Conservation (phyloP, 345 rosid genomes). For the Pugionium cornutum region DNA sequence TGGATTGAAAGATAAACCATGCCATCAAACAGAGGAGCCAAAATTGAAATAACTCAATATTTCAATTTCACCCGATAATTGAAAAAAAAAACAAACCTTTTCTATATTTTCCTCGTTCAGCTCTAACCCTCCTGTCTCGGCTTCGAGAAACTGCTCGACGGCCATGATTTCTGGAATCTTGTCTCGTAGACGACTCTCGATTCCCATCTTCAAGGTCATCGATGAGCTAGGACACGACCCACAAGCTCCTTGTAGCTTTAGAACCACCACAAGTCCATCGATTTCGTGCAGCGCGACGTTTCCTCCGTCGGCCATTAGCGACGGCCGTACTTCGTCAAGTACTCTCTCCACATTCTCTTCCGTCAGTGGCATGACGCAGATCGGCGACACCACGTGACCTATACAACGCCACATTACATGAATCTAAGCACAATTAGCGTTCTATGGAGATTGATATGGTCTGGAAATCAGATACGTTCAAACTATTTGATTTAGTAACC, state of each 20-base stretch:
- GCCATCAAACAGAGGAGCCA: not conserved
- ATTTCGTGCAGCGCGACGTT: conserved; percentile 93
- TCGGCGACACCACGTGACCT: conserved; percentile 61
- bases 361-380: conserved; percentile 70
- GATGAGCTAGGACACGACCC: conserved; percentile 98
- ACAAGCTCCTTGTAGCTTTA: conserved; percentile 93
- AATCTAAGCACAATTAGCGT: conserved; percentile 9
- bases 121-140: conserved; percentile 72
- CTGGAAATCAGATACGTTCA: not conserved
- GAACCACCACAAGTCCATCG: conserved; percentile 88
- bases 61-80: not conserved
- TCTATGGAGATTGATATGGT: not conserved
- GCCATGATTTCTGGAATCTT: conserved; percentile 87
- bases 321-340: conserved; percentile 78
- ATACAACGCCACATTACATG: conserved; percentile 19
- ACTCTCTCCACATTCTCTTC: conserved; percentile 94
- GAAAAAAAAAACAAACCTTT: conserved; percentile 49
- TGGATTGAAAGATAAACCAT: too few species aligned
- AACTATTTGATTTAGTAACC: conserved; percentile 38
- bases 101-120: conserved; percentile 75
- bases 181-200: conserved; percentile 80
- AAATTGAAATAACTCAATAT: not conserved
- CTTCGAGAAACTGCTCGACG: conserved; percentile 85
- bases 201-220: conserved; percentile 94
- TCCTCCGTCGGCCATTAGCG: conserved; percentile 95